Conservation (phyloP, 495 filamentous ascomycete genomes). For the Hypomontagnella monticulosa region DNA sequence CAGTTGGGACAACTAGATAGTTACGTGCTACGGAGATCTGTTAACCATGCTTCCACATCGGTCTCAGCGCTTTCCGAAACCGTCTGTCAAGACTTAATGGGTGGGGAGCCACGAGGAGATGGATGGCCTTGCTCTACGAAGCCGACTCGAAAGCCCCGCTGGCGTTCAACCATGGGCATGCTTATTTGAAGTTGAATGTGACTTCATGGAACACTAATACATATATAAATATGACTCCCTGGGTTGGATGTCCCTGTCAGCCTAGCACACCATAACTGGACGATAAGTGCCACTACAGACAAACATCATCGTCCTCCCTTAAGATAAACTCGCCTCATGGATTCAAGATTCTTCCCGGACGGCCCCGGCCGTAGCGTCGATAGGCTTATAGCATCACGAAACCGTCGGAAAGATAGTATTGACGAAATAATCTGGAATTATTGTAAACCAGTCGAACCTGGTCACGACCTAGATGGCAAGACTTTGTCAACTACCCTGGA, state of each 20-base stretch:
- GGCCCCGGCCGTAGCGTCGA: not conserved
- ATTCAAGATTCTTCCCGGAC: constrained; percentile 14
- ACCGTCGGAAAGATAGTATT: constrained; percentile 7
- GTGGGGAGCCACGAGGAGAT: constrained; percentile 20
- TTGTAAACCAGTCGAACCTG: constrained; percentile 3
- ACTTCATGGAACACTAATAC: constrained; percentile 21
- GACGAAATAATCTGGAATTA: constrained; percentile 19
- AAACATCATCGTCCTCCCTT: not conserved
- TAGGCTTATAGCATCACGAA: not conserved
- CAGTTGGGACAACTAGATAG: constrained; percentile 40
- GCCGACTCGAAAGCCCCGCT: constrained; percentile 14
- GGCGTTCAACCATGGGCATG: constrained; percentile 1
- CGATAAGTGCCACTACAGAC: constrained; percentile 8
- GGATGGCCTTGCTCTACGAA: constrained; percentile 10
- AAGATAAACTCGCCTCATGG: constrained; percentile 26
- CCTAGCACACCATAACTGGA: constrained; percentile 16
- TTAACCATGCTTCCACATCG: constrained; percentile 32
- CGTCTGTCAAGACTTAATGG: constrained; percentile 35
- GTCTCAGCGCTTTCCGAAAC: constrained; percentile 43
- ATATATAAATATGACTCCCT: constrained; percentile 32
- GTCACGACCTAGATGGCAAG: constrained; percentile 23
- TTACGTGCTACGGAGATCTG: constrained; percentile 44
- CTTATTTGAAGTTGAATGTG: constrained; percentile 11
- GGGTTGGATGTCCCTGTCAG: constrained; percentile 16
- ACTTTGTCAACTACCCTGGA: constrained; percentile 20